Evolutionary conservation across 768 basidiomycete species (phyloP).

Genomic region (Serendipita indica): DNA sequence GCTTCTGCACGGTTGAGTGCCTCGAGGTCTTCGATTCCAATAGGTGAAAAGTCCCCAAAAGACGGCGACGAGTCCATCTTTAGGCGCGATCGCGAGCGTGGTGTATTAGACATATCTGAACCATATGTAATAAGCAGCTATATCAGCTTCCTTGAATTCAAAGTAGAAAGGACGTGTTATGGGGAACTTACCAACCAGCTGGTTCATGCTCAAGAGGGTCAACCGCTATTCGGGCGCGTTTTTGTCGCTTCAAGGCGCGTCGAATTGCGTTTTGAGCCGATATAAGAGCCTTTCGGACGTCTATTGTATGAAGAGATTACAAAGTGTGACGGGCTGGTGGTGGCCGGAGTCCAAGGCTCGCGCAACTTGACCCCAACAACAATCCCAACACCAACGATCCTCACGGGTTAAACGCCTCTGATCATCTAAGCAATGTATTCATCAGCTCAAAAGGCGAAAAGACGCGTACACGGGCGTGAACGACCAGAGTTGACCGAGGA

Average conservation of each 20-base stretch:
- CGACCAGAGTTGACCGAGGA: slow-evolving; percentile 74
- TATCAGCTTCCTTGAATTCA: neutral
- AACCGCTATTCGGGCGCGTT: neutral
- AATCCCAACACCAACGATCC: no score
- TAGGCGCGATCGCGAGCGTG: neutral
- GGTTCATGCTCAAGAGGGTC: neutral
- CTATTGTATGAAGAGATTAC: neutral
- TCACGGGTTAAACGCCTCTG: neutral
- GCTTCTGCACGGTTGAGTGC: neutral
- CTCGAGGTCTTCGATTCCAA: slow-evolving; percentile 7
- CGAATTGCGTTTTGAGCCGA: neutral
- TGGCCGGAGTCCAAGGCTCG: neutral
- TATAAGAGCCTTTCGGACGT: neutral
- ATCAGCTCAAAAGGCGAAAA: neutral
- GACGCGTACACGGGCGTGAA: neutral
- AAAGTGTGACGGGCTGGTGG: neutral
- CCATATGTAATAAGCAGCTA: neutral
- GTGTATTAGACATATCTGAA: slow-evolving; percentile 2
- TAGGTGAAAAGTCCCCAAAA: slow-evolving; percentile 3
- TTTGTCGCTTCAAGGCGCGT: neutral
- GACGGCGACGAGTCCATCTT: neutral
- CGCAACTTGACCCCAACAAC: no score
- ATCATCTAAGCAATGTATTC: neutral
- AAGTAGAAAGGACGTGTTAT: neutral
- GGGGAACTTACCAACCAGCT: neutral